Conservation (phyloP, 768 basidiomycete genomes). For the Mycena venus region DNA sequence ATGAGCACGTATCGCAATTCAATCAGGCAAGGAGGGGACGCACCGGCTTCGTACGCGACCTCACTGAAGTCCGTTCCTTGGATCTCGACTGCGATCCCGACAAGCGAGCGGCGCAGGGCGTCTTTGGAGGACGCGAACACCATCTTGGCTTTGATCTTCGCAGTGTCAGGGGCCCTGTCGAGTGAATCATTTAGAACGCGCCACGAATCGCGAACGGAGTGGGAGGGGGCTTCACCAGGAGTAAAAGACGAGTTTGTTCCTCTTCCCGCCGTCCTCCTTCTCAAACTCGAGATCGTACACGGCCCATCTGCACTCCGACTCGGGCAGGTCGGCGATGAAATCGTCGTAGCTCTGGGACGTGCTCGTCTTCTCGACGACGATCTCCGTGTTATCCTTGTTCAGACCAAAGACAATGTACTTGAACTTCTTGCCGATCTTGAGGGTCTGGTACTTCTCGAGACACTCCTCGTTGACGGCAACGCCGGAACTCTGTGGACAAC, state of each 20-base stretch:
- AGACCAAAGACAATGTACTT: slow-evolving; percentile 90
- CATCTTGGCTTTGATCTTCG: slow-evolving; percentile 95
- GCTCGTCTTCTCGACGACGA: slow-evolving; percentile 82
- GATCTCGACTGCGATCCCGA: slow-evolving; percentile 84
- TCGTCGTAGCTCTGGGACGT: slow-evolving; percentile 69
- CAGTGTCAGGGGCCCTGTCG: slow-evolving; percentile 86
- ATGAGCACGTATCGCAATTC: not conserved
- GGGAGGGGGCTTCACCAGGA: slow-evolving; percentile 82
- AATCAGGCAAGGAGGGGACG: slow-evolving; percentile 47
- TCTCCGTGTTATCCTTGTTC: slow-evolving; percentile 72
- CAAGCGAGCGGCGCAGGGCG: slow-evolving; percentile 77
- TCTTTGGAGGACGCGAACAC: slow-evolving; percentile 90
- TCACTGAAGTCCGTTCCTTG: slow-evolving; percentile 88
- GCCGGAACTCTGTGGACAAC: slow-evolving; percentile 68
- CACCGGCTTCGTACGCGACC: slow-evolving; percentile 79
- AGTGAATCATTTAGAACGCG: slow-evolving; percentile 15
- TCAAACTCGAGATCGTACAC: slow-evolving; percentile 92
- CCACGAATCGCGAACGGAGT: not conserved
- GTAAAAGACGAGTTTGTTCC: slow-evolving; percentile 89
- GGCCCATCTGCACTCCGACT: slow-evolving; percentile 86
- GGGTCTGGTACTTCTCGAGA: slow-evolving; percentile 69
- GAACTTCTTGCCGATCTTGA: slow-evolving; percentile 82
- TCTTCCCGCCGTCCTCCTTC: slow-evolving; percentile 76
- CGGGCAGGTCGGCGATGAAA: slow-evolving; percentile 82
- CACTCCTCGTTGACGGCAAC: slow-evolving; percentile 72